Percentiles rank a stretch among this genome's conserved stretches.
These are phyloP conservation scores for Metarhizium anisopliae DNA, from an alignment of 2,329 filamentous ascomycete species.

Conservation along the genomic window DNA sequence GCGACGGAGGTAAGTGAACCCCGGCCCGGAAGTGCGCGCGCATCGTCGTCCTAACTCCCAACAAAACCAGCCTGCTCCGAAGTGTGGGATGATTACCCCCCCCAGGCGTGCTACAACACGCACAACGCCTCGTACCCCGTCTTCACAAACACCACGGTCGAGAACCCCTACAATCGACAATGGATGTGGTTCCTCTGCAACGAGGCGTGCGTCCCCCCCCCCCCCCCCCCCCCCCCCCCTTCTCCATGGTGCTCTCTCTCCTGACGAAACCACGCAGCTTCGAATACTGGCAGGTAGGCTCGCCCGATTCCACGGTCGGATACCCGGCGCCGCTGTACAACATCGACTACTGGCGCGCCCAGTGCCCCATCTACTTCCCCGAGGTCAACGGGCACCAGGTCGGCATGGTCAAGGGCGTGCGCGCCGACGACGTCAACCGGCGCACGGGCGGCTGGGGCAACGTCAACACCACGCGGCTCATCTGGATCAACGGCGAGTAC, in stretches of 20 bases:
- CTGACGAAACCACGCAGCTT: slow-evolving; percentile 8
- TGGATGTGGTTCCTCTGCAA: slow-evolving; percentile 57
- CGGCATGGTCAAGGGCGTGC: slow-evolving; percentile 2
- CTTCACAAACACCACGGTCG: slow-evolving; percentile 38
- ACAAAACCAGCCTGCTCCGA: slow-evolving; percentile 30
- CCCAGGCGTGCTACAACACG: slow-evolving; percentile 5
- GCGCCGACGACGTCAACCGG: slow-evolving; percentile 34
- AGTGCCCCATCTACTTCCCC: slow-evolving; percentile 49
- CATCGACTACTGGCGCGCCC: slow-evolving; percentile 42
- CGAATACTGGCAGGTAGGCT: slow-evolving; percentile 11
- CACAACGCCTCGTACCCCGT: slow-evolving; percentile 26
- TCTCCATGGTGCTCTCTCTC: no score
- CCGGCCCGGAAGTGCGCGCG: background rate
- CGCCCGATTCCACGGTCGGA: slow-evolving; percentile 27
- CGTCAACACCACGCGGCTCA: slow-evolving; percentile 40
- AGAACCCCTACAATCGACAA: slow-evolving; percentile 37
- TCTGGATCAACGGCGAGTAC: slow-evolving; percentile 49
- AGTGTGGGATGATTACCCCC: slow-evolving; percentile 35
- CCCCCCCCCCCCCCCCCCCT: slow-evolving; percentile 17
- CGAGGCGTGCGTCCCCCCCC: slow-evolving; percentile 37
- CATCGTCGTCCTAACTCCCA: background rate
- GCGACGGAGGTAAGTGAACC: slow-evolving; percentile 29
- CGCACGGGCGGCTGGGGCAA: slow-evolving; percentile 47
- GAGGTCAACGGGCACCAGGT: slow-evolving; percentile 31
- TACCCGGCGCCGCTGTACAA: slow-evolving; percentile 39